These are phyloP conservation scores for Quercus tomentella DNA, from an alignment of 331 rosid genomes.

Conservation along the genomic window DNA sequence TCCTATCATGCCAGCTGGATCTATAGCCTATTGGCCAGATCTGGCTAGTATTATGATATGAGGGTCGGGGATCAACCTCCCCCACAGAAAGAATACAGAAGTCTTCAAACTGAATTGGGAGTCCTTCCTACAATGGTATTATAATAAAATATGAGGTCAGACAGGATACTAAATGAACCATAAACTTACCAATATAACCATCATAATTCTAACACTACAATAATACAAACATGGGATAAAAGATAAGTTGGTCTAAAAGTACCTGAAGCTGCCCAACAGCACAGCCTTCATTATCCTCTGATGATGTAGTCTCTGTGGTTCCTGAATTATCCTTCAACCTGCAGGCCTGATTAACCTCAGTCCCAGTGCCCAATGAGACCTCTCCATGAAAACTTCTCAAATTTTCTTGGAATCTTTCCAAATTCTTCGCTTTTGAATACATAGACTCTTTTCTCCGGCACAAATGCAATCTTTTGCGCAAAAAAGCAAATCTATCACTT, in stretches of 20 bases:
- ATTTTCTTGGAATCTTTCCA: conserved; percentile 34
- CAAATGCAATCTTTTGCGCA: conserved; percentile 38
- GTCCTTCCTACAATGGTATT: conserved; percentile 47
- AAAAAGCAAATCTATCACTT: conserved; percentile 46
- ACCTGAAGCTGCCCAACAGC: too few relatives aligned
- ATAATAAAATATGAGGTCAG: too few relatives aligned
- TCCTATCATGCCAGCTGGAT: conserved; percentile 89
- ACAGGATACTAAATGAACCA: conserved; percentile 28
- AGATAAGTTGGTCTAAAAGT: too few relatives aligned
- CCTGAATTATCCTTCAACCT: too few relatives aligned
- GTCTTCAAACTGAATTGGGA: conserved; percentile 87
- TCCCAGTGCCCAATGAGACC: conserved; percentile 14
- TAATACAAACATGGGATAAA: too few relatives aligned
- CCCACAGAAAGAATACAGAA: conserved; percentile 85
- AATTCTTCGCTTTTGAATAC: too few relatives aligned
- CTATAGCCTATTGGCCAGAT: conserved; percentile 75
- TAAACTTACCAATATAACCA: not conserved
- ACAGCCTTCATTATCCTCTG: too few relatives aligned
- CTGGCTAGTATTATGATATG: conserved; percentile 58
- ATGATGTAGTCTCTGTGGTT: too few relatives aligned
- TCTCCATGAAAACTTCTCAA: conserved; percentile 38
- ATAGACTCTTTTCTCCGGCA: conserved; percentile 63
- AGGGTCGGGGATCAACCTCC: conserved; percentile 67
- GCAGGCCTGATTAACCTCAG: too few relatives aligned
- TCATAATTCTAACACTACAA: too few relatives aligned